Base-by-base conservation (phyloP, 1,284 basidiomycete genomes). In the Tilletia walkeri region DNA sequence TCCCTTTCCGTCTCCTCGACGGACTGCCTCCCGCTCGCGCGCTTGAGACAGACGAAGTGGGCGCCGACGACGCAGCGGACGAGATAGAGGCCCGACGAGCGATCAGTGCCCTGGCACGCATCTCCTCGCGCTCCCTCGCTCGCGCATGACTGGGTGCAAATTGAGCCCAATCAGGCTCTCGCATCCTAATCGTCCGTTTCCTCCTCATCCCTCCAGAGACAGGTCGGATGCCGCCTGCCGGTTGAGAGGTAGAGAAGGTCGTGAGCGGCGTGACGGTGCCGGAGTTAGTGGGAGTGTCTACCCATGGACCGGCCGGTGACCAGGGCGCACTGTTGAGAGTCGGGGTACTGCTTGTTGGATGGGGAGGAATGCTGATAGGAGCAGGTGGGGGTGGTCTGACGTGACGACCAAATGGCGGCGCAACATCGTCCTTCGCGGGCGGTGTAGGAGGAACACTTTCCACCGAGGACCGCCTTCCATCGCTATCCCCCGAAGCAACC, bases 121-220 rank as follows among this genome's bases (percentile, higher is more conserved):
- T 72, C 48, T 81, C 77, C 18, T 78, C 65, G 0, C 81, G 75
- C 67, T 81, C 79, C 16, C 76, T 69, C 1, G 80, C 81, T 1
- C 81, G 74, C 14, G 76, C 72, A 63, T 83, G 80, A 2, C 67
- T 69, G 7, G 76, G 73, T 20, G 71, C 63, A 47, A 78, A 80
- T 6, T 75, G 75, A 12, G 65, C 50, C 81, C 81, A 83, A 47
- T 82, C 76, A 0, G 81, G 81, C 69, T 83, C 81, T 10, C 72
- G 73, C 10, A 82, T 69, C 63, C 70, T 70, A 65, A 82, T 70
- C 34, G 47, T 61, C 36, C 65, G 59, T 54, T 36, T 61, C 14
- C 68, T 41, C 54, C n/a, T 54, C 20, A 34, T 54, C 41, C 9
- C 9, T 14, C 41, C 41, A 14, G 50, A 10, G 50, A 7, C 20